These are phyloP conservation scores for Cylindrodendrum hubeiense DNA, from an alignment of 2,329 filamentous ascomycete species.

Conservation along the genomic window DNA sequence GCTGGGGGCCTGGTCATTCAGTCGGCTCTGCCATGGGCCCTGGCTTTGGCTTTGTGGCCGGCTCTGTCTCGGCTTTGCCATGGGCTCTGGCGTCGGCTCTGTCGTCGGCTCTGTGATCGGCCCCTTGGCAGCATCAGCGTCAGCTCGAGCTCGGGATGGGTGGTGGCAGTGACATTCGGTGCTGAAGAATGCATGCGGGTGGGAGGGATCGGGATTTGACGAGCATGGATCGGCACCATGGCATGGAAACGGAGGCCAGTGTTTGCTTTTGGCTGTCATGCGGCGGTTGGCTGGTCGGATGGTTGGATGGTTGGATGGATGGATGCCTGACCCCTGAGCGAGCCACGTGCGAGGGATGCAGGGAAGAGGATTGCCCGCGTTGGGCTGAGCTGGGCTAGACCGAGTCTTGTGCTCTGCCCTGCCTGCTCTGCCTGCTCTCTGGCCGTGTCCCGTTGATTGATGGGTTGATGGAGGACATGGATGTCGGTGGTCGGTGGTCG, in stretches of 20 bases:
- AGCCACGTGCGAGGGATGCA: slow-evolving; percentile 35
- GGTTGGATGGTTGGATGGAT: not conserved
- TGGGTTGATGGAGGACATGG: not conserved
- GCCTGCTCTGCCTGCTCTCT: not conserved
- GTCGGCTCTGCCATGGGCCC: no score
- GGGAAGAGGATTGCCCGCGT: slow-evolving; percentile 11
- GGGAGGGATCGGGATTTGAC: not conserved
- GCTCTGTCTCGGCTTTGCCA: not conserved
- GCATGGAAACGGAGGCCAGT: not conserved
- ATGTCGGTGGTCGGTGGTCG: not conserved
- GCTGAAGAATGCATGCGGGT: not conserved
- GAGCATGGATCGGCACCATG: slow-evolving; percentile 2
- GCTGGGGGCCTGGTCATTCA: not conserved
- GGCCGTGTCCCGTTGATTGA: not conserved
- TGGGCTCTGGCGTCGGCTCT: not conserved
- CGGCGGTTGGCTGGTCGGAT: not conserved
- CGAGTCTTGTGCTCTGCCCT: not conserved
- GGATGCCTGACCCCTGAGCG: slow-evolving; percentile 23
- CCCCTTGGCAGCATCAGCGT: not conserved
- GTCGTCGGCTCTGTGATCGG: not conserved
- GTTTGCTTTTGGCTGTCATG: slow-evolving; percentile 2
- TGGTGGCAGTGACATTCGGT: not conserved
- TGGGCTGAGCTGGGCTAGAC: not conserved
- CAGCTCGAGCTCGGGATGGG: not conserved
- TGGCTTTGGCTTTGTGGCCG: no score